Percentiles rank a stretch among this genome's conserved stretches.
Conservation (phyloP, 139 green algal genomes). For the Astrephomene gubernaculifera region DNA sequence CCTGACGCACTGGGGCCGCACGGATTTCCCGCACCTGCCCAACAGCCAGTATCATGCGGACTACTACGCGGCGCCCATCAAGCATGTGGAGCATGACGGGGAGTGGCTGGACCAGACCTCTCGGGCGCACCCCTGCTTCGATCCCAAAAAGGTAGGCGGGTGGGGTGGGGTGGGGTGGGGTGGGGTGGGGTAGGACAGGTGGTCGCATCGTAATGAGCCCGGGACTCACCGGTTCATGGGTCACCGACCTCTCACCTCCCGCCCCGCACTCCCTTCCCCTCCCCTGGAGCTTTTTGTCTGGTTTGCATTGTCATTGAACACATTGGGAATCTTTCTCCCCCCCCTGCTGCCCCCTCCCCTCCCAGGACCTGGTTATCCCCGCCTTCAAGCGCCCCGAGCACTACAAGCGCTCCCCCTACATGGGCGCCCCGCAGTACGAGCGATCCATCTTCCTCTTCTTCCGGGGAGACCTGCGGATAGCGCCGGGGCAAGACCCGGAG, state of each 20-base stretch:
- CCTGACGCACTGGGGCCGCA: slow-evolving; percentile 68
- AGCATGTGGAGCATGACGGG: slow-evolving; percentile 5
- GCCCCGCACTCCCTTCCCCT: background rate
- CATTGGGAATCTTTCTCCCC: background rate
- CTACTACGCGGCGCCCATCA: slow-evolving; percentile 12
- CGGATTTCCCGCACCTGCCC: slow-evolving; percentile 54
- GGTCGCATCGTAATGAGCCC: background rate
- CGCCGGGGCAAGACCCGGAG: slow-evolving; percentile 11
- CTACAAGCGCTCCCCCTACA: slow-evolving; percentile 41
- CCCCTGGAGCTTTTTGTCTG: slow-evolving; percentile 65
- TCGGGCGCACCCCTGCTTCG: slow-evolving; percentile 62
- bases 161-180: background rate
- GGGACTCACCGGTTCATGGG: background rate
- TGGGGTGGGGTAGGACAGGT: background rate
- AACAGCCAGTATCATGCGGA: slow-evolving; percentile 35
- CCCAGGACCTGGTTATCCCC: slow-evolving; percentile 68
- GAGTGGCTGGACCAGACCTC: slow-evolving; percentile 47
- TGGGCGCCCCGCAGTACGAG: background rate
- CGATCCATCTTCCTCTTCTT: slow-evolving; percentile 53
- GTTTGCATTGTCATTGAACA: no score
- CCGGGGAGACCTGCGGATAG: slow-evolving; percentile 45
- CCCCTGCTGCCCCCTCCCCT: background rate
- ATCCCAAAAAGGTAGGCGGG: slow-evolving; percentile 55
- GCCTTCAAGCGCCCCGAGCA: slow-evolving; percentile 56
- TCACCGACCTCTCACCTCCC: no score